phyloP scores from a whole-genome alignment of 345 rosid species.

The Brassica juncea region DNA sequence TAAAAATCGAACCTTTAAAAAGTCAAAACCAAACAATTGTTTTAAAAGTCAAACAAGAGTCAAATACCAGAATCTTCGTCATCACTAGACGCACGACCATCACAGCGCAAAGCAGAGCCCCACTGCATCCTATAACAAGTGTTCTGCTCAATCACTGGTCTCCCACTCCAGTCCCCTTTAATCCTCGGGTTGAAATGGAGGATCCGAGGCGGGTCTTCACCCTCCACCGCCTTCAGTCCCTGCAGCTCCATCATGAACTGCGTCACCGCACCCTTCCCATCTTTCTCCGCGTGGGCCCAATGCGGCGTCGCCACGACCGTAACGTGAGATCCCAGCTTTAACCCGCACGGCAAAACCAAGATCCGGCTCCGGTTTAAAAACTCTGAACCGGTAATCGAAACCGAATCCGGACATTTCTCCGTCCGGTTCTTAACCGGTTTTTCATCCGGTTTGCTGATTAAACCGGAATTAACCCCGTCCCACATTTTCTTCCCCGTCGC shows the following conservation, averaged over 20 bases:
- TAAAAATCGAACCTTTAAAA: too few relatives aligned
- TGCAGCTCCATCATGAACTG: slow-evolving; percentile 86
- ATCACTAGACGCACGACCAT: slow-evolving; percentile 69
- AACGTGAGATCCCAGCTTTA: slow-evolving; percentile 79
- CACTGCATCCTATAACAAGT: slow-evolving; percentile 79
- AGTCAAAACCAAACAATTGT: too few relatives aligned
- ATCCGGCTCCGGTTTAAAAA: slow-evolving; percentile 48
- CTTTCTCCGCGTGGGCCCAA: slow-evolving; percentile 60
- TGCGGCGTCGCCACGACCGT: slow-evolving; percentile 87
- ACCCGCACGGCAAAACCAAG: slow-evolving; percentile 79
- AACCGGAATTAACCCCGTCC: slow-evolving; percentile 55
- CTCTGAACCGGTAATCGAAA: slow-evolving; percentile 59
- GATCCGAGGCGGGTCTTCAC: slow-evolving; percentile 74
- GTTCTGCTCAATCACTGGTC: slow-evolving; percentile 70
- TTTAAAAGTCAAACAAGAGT: not conserved
- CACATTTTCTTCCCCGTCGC: slow-evolving; percentile 64
- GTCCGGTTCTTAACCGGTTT: slow-evolving; percentile 35
- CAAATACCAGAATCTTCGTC: slow-evolving; percentile 72
- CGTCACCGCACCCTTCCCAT: slow-evolving; percentile 62
- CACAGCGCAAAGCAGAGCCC: slow-evolving; percentile 71
- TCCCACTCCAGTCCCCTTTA: slow-evolving; percentile 75
- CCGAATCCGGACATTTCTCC: slow-evolving; percentile 60
- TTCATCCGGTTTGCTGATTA: not conserved
- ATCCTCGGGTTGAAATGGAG: slow-evolving; percentile 72
- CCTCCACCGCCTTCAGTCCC: slow-evolving; percentile 60